Conservation (phyloP, 768 basidiomycete species). For the Lyophyllum shimeji region DNA sequence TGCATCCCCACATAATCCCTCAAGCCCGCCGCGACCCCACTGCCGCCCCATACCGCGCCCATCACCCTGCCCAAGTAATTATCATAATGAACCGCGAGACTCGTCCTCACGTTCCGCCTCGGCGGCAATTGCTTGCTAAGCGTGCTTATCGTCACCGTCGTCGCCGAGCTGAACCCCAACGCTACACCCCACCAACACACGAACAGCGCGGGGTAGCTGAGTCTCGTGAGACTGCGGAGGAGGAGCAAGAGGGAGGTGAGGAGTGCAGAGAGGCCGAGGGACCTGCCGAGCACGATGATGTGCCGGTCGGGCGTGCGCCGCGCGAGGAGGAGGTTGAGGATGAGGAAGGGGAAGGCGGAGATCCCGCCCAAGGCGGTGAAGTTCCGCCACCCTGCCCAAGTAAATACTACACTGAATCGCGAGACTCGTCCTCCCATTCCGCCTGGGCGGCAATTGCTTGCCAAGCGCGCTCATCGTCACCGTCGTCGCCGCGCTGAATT, state of each 20-base stretch:
- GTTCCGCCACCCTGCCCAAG: no score
- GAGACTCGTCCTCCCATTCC: no score
- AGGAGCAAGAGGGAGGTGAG: constrained; percentile 50
- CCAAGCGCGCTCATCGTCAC: no score
- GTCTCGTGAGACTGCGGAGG: constrained; percentile 30
- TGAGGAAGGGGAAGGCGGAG: constrained; percentile 64
- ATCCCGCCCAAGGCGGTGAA: constrained; percentile 65
- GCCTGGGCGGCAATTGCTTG: no score
- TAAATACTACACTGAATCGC: no score
- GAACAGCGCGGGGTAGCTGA: constrained; percentile 46
- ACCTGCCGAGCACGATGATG: constrained; percentile 52
- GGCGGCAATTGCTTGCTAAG: no score
- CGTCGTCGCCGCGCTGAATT: no score
- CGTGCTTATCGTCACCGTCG: constrained; percentile 68
- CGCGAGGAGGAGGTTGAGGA: constrained; percentile 57
- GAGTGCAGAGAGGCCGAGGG: constrained; percentile 52
- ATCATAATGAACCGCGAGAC: constrained; percentile 64
- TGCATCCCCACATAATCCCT: constrained; percentile 56
- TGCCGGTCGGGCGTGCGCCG: constrained; percentile 60
- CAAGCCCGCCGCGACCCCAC: constrained; percentile 62
- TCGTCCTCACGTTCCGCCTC: constrained; percentile 56
- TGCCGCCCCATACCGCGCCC: constrained; percentile 69
- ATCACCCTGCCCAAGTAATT: constrained; percentile 65
- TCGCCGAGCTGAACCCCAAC: constrained; percentile 73
- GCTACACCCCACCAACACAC: constrained; percentile 61